Conservation (phyloP, 2,329 filamentous ascomycete genomes). For the Epichloe aotearoae region DNA sequence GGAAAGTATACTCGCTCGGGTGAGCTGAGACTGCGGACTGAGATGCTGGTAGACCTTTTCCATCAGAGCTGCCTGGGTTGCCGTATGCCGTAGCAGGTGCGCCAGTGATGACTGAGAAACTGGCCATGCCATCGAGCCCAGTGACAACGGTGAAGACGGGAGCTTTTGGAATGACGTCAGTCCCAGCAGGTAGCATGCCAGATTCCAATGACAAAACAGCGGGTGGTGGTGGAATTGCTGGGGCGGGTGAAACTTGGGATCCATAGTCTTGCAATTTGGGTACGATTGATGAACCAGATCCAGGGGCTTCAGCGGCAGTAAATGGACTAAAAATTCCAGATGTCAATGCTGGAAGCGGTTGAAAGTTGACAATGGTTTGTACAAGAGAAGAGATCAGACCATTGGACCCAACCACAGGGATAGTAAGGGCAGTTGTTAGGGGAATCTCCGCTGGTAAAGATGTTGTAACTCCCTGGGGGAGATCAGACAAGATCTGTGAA, state of each 20-base stretch:
- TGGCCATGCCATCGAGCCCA: constrained; percentile 10
- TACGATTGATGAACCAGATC: constrained; percentile 5
- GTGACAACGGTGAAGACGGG: constrained; percentile 14
- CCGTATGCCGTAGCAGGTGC: constrained; percentile 10
- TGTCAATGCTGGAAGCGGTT: constrained; percentile 7
- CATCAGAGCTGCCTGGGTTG: constrained; percentile 7
- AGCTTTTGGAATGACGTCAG: constrained; percentile 12
- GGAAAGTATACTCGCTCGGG: constrained; percentile 12
- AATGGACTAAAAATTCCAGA: constrained; percentile 7
- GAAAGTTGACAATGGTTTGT: constrained; percentile 19
- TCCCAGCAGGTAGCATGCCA: constrained; percentile 9
- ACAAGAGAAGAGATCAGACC: constrained; percentile 19
- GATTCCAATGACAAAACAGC: constrained; percentile 11
- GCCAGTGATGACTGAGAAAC: constrained; percentile 10
- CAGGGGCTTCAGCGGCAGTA: constrained; percentile 6
- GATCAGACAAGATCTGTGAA: constrained; percentile 8
- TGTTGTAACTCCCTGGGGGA: constrained; percentile 10
- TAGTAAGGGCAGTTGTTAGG: constrained; percentile 17
- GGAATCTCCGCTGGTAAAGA: constrained; percentile 6
- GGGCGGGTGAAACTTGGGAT: constrained; percentile 1
- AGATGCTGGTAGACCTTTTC: constrained; percentile 8
- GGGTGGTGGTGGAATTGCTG: constrained; percentile 5
- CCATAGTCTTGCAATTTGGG: constrained; percentile 17
- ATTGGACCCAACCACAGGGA: constrained; percentile 18
- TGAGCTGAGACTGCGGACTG: constrained; percentile 4